These are phyloP conservation scores for Blastocystis sp. DNA, from an alignment of 352 stramenopile species.

Conservation along the genomic window DNA sequence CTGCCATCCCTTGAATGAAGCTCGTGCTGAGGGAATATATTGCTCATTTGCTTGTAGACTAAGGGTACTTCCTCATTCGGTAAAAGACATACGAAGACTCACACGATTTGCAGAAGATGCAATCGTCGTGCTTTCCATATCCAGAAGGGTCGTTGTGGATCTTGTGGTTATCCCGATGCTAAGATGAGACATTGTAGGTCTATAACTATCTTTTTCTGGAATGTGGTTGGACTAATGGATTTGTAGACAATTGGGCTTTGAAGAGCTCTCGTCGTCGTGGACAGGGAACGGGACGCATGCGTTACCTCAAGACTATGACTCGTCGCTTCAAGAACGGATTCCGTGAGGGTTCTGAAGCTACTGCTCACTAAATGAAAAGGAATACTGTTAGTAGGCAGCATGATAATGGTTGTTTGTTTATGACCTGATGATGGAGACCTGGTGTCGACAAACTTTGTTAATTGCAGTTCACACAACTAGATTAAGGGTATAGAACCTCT, in stretches of 20 bases:
- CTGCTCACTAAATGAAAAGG: conserved; percentile 68
- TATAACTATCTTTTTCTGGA: neutral
- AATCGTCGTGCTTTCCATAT: conserved; percentile 98
- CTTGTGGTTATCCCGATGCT: conserved; percentile 93
- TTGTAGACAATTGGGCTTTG: conserved; percentile 80
- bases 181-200: conserved; percentile 92
- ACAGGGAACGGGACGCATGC: conserved; percentile 93
- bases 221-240: neutral
- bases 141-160: conserved; percentile 97
- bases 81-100: conserved; percentile 99
- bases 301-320: conserved; percentile 95
- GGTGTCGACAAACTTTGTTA: no score
- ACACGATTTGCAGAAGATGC: conserved; percentile 97
- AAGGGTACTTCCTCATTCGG: conserved; percentile 99
- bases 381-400: no score
- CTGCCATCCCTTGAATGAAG: no score
- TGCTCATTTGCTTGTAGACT: conserved; percentile 80
- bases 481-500: no score
- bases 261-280: conserved; percentile 95
- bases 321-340: conserved; percentile 99
- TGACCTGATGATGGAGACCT: no score
- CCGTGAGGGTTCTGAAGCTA: conserved; percentile 86
- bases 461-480: no score
- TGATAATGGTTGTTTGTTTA: no score
- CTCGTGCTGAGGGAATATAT: neutral